Evolutionary conservation across 257 asterid species (phyloP).

Genomic region (Fraxinus cuspidata): DNA sequence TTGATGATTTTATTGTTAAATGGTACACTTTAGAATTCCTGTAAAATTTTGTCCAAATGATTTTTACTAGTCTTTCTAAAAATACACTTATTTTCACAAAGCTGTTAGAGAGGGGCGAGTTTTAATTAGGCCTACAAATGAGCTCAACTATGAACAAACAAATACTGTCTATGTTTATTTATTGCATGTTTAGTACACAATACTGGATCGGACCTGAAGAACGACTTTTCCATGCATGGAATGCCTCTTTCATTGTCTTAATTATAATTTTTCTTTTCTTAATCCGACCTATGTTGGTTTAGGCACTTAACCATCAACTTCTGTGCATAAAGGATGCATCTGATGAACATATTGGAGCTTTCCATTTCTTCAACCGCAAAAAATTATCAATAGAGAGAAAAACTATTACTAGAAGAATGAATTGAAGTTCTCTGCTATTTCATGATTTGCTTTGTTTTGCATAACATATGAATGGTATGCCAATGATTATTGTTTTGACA

Average conservation of each 20-base stretch:
- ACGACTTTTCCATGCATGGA: background rate
- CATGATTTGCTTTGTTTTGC: background rate
- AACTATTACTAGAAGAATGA: background rate
- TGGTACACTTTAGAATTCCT: constrained; percentile 4
- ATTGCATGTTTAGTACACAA: background rate
- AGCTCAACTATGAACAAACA: background rate
- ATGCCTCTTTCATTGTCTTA: background rate
- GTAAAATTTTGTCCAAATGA: background rate
- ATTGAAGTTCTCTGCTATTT: background rate
- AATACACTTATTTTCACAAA: background rate
- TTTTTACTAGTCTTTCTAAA: background rate
- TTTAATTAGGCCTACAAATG: too few relatives aligned
- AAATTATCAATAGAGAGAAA: background rate
- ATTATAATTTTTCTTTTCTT: too few relatives aligned
- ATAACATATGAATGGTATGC: constrained; percentile 6
- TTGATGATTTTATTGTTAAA: constrained; percentile 3
- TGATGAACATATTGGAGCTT: background rate
- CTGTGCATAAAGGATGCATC: background rate
- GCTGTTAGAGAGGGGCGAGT: background rate
- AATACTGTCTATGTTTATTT: background rate
- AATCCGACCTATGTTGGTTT: background rate
- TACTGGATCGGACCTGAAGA: background rate
- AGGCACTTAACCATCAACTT: background rate
- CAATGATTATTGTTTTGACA: constrained; percentile 10
- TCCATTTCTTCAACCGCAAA: background rate